Conservation (phyloP, 2,329 filamentous ascomycete genomes). For the Sarocladium oryzae region DNA sequence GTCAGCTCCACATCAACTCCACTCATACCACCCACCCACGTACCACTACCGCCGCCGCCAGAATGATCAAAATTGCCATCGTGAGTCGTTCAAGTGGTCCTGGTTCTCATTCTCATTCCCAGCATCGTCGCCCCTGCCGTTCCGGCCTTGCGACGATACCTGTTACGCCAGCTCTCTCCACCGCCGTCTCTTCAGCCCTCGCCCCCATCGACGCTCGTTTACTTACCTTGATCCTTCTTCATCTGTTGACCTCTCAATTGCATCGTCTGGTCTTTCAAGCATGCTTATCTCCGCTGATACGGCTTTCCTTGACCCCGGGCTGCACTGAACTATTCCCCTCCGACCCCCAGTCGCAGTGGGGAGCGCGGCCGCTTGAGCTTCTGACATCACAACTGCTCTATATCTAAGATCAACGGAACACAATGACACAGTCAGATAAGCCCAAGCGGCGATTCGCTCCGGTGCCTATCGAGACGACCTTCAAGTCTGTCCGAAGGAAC, state of each 20-base stretch:
- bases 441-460: slow-evolving; percentile 57
- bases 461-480: slow-evolving; percentile 66
- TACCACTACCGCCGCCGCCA: slow-evolving; percentile 15
- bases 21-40: slow-evolving; percentile 20
- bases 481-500: slow-evolving; percentile 48
- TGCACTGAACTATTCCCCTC: not conserved
- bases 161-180: slow-evolving; percentile 2
- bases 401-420: slow-evolving; percentile 3
- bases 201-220: not conserved
- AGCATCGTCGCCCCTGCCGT: slow-evolving; percentile 5
- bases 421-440: slow-evolving; percentile 34
- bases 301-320: not conserved
- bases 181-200: not conserved
- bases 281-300: not conserved
- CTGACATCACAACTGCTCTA: slow-evolving; percentile 5
- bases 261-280: not conserved
- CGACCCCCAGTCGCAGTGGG: not conserved
- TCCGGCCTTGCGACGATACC: not conserved
- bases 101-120: slow-evolving; percentile 1
- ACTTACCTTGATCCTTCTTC: not conserved
- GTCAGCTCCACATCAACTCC: slow-evolving; percentile 12
- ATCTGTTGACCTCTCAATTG: not conserved
- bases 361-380: not conserved
- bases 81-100: slow-evolving; percentile 5
- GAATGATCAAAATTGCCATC: slow-evolving; percentile 9